Evolutionary conservation across 345 rosid species (phyloP).

Genomic region (Brassica juncea): DNA sequence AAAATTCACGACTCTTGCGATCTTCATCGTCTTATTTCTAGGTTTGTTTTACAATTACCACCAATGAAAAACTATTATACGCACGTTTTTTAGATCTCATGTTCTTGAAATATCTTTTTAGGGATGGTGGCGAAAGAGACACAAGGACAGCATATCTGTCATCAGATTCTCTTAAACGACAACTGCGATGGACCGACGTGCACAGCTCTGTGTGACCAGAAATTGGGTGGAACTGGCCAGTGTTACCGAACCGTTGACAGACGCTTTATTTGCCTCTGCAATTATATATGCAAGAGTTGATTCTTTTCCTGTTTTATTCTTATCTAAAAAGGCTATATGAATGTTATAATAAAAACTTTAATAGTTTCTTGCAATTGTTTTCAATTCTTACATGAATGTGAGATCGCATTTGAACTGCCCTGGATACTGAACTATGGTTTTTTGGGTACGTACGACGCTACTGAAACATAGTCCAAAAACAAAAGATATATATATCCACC

Average conservation of each 20-base stretch:
- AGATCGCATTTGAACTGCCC: not conserved
- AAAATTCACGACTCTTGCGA: not conserved
- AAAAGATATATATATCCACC: not conserved
- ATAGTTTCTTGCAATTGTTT: not conserved
- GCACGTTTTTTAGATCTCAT: not conserved
- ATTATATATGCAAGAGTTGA: not conserved
- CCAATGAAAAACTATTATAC: not conserved
- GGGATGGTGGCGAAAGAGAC: constrained; percentile 28
- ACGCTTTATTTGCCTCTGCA: constrained; percentile 29
- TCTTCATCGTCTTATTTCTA: constrained; percentile 22
- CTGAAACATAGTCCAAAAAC: not conserved
- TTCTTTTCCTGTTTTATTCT: not conserved
- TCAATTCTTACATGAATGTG: not conserved
- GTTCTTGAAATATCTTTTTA: not conserved
- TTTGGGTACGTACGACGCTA: not conserved
- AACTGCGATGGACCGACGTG: constrained; percentile 24
- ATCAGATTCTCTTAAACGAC: not conserved
- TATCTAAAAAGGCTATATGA: not conserved
- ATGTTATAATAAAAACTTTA: not conserved
- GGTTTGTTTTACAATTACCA: constrained; percentile 18
- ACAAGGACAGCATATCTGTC: constrained; percentile 35
- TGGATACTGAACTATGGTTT: not conserved
- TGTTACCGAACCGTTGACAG: not conserved
- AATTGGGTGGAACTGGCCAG: constrained; percentile 33
- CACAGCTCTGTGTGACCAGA: constrained; percentile 1